Base-by-base conservation (phyloP, 2,329 filamentous ascomycete genomes). In the Sphaerulina vaccinii region DNA sequence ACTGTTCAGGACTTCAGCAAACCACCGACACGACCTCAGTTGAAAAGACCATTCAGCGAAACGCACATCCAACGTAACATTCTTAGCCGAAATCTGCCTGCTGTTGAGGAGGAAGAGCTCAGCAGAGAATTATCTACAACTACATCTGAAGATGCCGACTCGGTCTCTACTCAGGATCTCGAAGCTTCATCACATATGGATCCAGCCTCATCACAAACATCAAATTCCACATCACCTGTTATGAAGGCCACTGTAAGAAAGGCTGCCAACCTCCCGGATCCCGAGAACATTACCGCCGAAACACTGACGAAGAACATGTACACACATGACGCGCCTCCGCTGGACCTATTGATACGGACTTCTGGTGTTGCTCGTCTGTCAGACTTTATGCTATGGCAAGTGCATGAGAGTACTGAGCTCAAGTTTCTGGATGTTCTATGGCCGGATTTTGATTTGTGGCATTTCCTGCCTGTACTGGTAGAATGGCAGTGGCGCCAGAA, bases 361-460 rank as follows among this genome's bases (percentile, higher is more conserved):
- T 96, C 90, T 57, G 92, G 91, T 22, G 93, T 99, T 11, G 87
- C 91, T 70, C 82, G 93, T 42, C 76, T 99, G 53, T 96, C 90
- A 67, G 93, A 99, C 69, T 99, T 97, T 65, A 93, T 99, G 91
- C 83, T 99, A 27, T 99, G 93, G 93, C 93, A 99, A 72, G 93
- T 89, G 64, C 91, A 97, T 67, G 83, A 96, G 66, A 79, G 92
- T 58, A 96, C 93, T 0, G 87, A 95, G 54, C 87, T 99, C 58
- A 89, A 95, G 54, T 99, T 97, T 68, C 73, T 96, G 51, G 82
- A 95, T 63, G 93, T 89, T 59, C 77, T 96, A 56, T 99, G 93
- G 93, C 93, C 93, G 1, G 90, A 96, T 57, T 96, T 99, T 63
- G 90, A 95, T 67, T 78, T 99, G 3, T 92, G 90, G 84, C 82